A percentile compares a stretch with the other conserved stretches of the same genome.
Evolutionary conservation across 2,329 filamentous ascomycete genomes (phyloP).

Genomic region (Colletotrichum simmondsii): DNA sequence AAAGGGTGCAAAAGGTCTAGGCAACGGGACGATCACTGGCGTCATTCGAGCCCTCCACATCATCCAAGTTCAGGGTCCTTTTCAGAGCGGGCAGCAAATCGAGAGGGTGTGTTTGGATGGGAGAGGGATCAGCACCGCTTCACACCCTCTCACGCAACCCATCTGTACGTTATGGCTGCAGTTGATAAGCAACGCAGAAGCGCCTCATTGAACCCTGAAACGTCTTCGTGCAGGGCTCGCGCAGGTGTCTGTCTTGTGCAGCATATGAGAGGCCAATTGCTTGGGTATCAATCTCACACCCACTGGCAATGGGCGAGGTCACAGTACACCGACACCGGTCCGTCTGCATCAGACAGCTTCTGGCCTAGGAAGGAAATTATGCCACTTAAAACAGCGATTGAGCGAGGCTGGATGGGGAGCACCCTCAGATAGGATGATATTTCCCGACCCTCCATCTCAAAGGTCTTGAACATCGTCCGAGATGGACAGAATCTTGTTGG

Average conservation of each 20-base stretch:
- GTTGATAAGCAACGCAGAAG: neutral
- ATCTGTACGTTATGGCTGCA: neutral
- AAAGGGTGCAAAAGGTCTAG: neutral
- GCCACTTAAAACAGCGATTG: neutral
- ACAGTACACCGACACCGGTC: neutral
- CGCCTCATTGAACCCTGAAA: conserved; percentile 22
- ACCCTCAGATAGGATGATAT: conserved; percentile 10
- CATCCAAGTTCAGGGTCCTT: conserved; percentile 21
- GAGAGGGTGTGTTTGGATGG: neutral
- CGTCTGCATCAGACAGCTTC: conserved; percentile 9
- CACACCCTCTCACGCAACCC: conserved; percentile 13
- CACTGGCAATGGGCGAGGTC: neutral
- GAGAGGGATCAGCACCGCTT: neutral
- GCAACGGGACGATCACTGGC: conserved; percentile 27
- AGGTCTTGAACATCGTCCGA: neutral
- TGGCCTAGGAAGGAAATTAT: neutral
- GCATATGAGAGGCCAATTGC: neutral
- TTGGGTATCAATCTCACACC: conserved; percentile 26
- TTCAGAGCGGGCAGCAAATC: neutral
- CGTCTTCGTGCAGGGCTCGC: conserved; percentile 1
- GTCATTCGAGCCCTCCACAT: conserved; percentile 9
- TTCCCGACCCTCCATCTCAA: conserved; percentile 26
- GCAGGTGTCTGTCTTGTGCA: neutral
- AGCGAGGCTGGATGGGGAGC: neutral
- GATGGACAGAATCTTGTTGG: conserved; percentile 1